Evolutionary conservation across 208 protist species (phyloP), one percentile per base, ranked within the genome.

Genomic region (Zelonia costaricensis): DNA sequence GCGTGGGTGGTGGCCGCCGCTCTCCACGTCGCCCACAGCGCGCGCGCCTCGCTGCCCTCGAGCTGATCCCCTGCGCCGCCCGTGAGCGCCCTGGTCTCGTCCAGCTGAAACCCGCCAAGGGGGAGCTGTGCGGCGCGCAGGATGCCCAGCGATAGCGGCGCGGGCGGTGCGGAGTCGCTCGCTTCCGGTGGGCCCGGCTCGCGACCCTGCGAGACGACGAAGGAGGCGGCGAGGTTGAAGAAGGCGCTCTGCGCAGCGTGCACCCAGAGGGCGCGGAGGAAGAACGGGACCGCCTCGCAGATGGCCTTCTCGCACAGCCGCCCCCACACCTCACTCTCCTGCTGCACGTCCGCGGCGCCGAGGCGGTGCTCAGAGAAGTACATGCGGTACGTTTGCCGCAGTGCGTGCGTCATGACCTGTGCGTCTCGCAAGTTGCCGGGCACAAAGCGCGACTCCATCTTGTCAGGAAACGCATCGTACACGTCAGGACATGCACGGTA

Each of bases 161-260:
- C 22, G 5, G 44, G 40, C 4, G n/a, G n/a, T n/a, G n/a, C n/a
- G n/a, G n/a, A n/a, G n/a, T n/a, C n/a, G n/a, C n/a, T n/a, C n/a
- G 35, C 27, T 13, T 15, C n/a, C 20, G n/a, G 5, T 33, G 16
- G 3, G 12, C 23, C 5, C 3, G 16, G 16, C 28, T 48, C 13
- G 40, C 57, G 30, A 8, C 40, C 40, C 12, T 35, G 45, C n/a
- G 53, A 43, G 6, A 61, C 65, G 15, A 86, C 28, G 36, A 59
- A 71, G 7, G 78, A 86, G 35, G 85, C 76, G 28, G 67, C 40
- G 6, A 82, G 16, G 62, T 95, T 95, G 54, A 95, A 95, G 62
- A 88, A 84, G 25, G 82, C 66, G 49, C 86, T 91, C 49, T 95
- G 89, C 2, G 72, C 89, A 0, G 84, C 83, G 55, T 92, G 81